Evolutionary conservation across 2,329 filamentous ascomycete genomes (phyloP), one percentile per base, ranked within the genome.

Genomic region (Seiridium cupressi): DNA sequence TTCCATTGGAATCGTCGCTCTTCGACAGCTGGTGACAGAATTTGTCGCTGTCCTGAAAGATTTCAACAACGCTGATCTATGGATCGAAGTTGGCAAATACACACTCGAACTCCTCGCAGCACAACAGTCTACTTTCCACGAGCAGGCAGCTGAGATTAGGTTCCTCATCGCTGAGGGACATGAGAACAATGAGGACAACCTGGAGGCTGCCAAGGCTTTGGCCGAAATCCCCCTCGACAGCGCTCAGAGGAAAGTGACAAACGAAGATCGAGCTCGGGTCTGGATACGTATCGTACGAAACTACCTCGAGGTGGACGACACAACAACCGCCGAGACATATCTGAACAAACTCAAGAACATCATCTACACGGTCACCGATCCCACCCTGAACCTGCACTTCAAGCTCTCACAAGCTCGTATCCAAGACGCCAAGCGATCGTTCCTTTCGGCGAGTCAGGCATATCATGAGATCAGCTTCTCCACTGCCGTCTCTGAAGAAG

Each of bases 261-360:
- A 93, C 72, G 87, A 91, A 68, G 90, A 94, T 66, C 93, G 93
- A 76, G 92, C 92, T 7, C 82, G 83, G 58, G 86, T 95, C 58
- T 98, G 94, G 92, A 90, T 98, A 67, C 91, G 94, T 62, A 97
- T 99, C 71, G 93, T 96, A 72, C 87, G 95, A 63, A 90, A 96
- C 79, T 96, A 95, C 73, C 85, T 99, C 63, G 94, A 99, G 78
- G 92, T 93, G 53, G 94, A 97, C 73, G 93, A 98, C 77, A 90
- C 92, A 7, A 92, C 89, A 1, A 84, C 85, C 42, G 95, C 95
- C 47, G 92, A 96, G 73, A 86, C 84, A 46, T 96, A 93, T 73
- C 84, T 99, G 69, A 97, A 97, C 82, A 93, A 94, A 75, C 90
- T 96, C 75, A 98, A 97, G 78, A 94, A 95, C 71, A 83, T 97